A percentile compares a stretch with the other conserved stretches of the same genome.
phyloP scores from a whole-genome alignment of 2,329 filamentous ascomycete genomes.

The Aspergillus felis region DNA sequence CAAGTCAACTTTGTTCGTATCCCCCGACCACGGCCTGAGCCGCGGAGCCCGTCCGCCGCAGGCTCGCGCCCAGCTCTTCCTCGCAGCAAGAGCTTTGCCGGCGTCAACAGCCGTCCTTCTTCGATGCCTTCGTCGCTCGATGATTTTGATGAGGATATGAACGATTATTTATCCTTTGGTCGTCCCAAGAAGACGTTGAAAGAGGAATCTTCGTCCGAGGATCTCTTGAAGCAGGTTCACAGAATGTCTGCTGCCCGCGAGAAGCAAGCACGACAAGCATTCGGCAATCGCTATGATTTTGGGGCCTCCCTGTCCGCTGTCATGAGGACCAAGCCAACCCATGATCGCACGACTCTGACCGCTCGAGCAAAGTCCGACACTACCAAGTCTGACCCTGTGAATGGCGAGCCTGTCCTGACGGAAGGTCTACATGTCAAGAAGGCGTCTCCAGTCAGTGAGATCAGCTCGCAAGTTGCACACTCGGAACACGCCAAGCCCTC shows the following conservation, averaged over 20 bases:
- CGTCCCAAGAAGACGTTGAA: slow-evolving; percentile 60
- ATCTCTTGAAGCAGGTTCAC: slow-evolving; percentile 64
- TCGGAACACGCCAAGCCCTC: slow-evolving; percentile 43
- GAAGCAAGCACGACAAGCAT: slow-evolving; percentile 62
- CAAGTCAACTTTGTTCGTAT: slow-evolving; percentile 91
- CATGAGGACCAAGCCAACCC: slow-evolving; percentile 62
- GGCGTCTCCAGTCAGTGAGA: slow-evolving; percentile 17
- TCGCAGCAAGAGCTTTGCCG: slow-evolving; percentile 60
- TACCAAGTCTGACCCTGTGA: slow-evolving; percentile 7
- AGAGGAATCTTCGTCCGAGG: slow-evolving; percentile 68
- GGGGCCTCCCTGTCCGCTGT: slow-evolving; percentile 84
- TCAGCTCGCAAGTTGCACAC: slow-evolving; percentile 8
- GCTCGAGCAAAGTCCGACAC: slow-evolving; percentile 53
- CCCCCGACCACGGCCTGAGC: slow-evolving; percentile 54
- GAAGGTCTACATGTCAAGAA: slow-evolving; percentile 11
- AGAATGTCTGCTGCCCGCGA: slow-evolving; percentile 51
- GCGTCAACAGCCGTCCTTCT: slow-evolving; percentile 48
- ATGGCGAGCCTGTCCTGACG: slow-evolving; percentile 8
- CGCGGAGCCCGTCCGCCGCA: slow-evolving; percentile 47
- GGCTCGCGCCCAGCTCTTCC: slow-evolving; percentile 57
- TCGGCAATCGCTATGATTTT: slow-evolving; percentile 94
- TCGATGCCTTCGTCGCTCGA: slow-evolving; percentile 57
- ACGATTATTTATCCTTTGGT: slow-evolving; percentile 53
- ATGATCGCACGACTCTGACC: slow-evolving; percentile 59
- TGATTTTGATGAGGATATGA: slow-evolving; percentile 59